phyloP scores from a whole-genome alignment of 1,284 basidiomycete genomes.

The Ceratobasidium theobromae region DNA sequence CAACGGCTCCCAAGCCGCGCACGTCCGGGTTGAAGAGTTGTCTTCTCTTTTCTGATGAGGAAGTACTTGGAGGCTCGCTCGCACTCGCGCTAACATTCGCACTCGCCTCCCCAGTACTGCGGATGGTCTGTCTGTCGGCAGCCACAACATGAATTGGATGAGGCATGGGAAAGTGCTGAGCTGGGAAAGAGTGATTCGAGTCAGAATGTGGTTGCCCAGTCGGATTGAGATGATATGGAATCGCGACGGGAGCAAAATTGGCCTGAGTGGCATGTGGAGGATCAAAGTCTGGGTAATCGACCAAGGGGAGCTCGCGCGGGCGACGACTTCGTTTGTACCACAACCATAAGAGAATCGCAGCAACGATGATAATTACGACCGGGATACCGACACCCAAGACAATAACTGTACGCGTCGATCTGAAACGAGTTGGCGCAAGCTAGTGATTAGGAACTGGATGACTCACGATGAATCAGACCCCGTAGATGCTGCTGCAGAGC shows the following conservation, averaged over 20 bases:
- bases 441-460: neutral
- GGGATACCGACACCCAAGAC: slow-evolving; percentile 8
- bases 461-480: neutral
- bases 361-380: neutral
- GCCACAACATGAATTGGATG: neutral
- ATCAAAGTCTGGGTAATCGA: slow-evolving; percentile 11
- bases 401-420: slow-evolving; percentile 2
- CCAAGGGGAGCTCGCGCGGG: neutral
- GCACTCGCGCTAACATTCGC: neutral
- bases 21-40: slow-evolving; percentile 10
- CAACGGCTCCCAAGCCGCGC: neutral
- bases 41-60: slow-evolving; percentile 6
- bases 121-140: slow-evolving; percentile 3
- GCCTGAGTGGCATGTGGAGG: neutral
- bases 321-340: slow-evolving; percentile 18
- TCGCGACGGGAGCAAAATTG: slow-evolving; percentile 5
- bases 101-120: neutral
- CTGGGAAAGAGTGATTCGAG: too few species aligned
- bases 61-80: neutral
- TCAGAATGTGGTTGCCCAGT: too few species aligned
- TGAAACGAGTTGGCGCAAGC: neutral
- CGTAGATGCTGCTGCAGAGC: neutral
- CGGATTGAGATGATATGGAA: too few species aligned
- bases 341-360: neutral
- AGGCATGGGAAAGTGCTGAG: neutral